Evolutionary conservation across 208 protist species (phyloP).

Genomic region (Acanthamoeba sp.): DNA sequence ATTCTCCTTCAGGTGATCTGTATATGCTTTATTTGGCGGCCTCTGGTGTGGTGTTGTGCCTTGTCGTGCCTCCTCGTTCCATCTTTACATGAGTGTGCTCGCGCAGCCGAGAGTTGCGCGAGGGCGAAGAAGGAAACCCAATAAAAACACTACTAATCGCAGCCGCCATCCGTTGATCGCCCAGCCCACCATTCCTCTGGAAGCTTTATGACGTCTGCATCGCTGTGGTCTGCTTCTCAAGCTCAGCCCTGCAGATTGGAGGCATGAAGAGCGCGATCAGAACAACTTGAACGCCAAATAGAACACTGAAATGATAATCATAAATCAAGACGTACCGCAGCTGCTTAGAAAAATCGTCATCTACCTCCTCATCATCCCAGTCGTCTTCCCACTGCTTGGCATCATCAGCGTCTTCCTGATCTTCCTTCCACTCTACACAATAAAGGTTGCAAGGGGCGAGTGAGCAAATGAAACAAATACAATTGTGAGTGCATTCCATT

Average conservation of each 20-base stretch:
- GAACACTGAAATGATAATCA: neutral
- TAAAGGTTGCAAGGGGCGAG: neutral
- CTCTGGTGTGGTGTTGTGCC: neutral
- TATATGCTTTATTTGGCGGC: neutral
- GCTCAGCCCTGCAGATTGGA: neutral
- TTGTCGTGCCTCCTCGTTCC: neutral
- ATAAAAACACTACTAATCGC: neutral
- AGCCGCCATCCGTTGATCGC: no score
- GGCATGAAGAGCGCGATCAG: no score
- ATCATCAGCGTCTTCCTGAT: slow-evolving; percentile 76
- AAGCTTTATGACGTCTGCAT: neutral
- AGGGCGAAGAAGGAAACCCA: neutral
- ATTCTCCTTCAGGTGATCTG: neutral
- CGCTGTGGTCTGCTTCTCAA: neutral
- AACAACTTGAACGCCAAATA: neutral
- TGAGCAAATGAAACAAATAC: slow-evolving; percentile 11
- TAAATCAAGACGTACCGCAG: slow-evolving; percentile 70
- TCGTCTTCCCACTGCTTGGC: slow-evolving; percentile 87
- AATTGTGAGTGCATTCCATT: neutral
- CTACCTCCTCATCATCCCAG: slow-evolving; percentile 87
- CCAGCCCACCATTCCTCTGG: no score
- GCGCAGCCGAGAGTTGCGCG: no score
- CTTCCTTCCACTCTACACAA: slow-evolving; percentile 80
- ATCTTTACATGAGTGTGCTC: neutral
- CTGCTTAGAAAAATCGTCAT: slow-evolving; percentile 88